Evolutionary conservation across 768 basidiomycete genomes (phyloP).

Genomic region (Kwoniella europaea): DNA sequence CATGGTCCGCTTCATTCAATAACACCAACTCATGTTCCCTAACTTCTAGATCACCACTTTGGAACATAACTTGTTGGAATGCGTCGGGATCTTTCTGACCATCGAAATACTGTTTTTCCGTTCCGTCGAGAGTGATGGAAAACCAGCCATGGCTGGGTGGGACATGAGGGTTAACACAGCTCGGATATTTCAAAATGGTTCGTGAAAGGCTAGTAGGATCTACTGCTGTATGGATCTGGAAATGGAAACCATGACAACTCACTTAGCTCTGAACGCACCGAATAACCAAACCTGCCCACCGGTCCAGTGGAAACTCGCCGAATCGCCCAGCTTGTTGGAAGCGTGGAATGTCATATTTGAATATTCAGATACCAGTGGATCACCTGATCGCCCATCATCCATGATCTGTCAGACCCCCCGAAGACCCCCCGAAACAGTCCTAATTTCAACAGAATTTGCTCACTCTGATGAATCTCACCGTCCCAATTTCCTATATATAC

Average conservation of each 20-base stretch:
- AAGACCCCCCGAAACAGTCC: not conserved
- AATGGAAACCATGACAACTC: not conserved
- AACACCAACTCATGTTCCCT: not conserved
- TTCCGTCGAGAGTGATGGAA: not conserved
- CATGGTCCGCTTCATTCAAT: slow-evolving; percentile 1
- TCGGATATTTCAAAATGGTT: no score
- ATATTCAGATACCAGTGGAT: slow-evolving; percentile 6
- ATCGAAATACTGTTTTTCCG: slow-evolving; percentile 1
- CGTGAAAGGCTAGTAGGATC: not conserved
- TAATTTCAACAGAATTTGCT: not conserved
- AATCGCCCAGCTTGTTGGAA: not conserved
- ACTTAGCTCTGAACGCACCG: slow-evolving; percentile 12
- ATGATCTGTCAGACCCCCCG: not conserved
- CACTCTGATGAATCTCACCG: not conserved
- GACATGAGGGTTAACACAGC: not conserved
- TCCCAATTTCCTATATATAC: slow-evolving; percentile 13
- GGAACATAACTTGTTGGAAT: not conserved
- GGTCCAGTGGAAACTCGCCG: not conserved
- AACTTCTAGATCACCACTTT: not conserved
- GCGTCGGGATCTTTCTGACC: slow-evolving; percentile 1
- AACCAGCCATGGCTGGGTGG: not conserved
- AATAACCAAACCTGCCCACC: slow-evolving; percentile 5
- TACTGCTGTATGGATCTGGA: not conserved
- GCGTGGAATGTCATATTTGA: slow-evolving; percentile 5
- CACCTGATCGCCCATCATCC: not conserved